Percentiles rank a stretch among this genome's conserved stretches.
These are phyloP conservation scores for Cunninghamia lanceolata DNA, from an alignment of 75 land plant genomes.

Conservation along the genomic window DNA sequence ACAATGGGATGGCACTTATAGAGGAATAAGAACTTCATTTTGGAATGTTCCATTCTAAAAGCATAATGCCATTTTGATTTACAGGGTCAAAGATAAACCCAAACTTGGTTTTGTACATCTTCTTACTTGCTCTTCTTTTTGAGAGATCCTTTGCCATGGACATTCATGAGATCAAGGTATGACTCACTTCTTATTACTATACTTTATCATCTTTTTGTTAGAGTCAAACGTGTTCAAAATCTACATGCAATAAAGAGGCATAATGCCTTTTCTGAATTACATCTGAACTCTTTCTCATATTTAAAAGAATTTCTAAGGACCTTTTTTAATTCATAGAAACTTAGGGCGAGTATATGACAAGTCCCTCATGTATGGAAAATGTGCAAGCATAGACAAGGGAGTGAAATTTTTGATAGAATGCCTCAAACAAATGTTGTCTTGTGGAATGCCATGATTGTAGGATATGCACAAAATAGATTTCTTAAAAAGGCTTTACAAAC, in stretches of 20 bases:
- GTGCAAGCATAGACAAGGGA: no score
- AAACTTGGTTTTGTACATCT: conserved; percentile 73
- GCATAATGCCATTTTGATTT: conserved; percentile 2
- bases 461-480: no score
- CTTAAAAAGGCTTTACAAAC: no score
- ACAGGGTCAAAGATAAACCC: conserved; percentile 97
- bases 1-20: not conserved
- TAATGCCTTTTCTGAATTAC: not conserved
- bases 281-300: not conserved
- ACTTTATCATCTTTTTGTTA: not conserved
- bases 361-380: not conserved
- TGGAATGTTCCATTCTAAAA: not conserved
- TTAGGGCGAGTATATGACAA: not conserved
- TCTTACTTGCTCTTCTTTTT: conserved; percentile 97
- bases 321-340: not conserved
- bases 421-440: no score
- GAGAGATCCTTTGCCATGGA: conserved; percentile 99
- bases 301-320: not conserved
- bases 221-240: not conserved
- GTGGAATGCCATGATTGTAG: no score
- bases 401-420: no score
- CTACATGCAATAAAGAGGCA: not conserved
- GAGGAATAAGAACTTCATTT: not conserved
- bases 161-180: conserved; percentile 96
- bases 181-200: not conserved